A percentile compares a stretch with the other conserved stretches of the same genome.
Evolutionary conservation across 805 yeast species (phyloP).

Genomic region (Saccharomycopsis javanensis): DNA sequence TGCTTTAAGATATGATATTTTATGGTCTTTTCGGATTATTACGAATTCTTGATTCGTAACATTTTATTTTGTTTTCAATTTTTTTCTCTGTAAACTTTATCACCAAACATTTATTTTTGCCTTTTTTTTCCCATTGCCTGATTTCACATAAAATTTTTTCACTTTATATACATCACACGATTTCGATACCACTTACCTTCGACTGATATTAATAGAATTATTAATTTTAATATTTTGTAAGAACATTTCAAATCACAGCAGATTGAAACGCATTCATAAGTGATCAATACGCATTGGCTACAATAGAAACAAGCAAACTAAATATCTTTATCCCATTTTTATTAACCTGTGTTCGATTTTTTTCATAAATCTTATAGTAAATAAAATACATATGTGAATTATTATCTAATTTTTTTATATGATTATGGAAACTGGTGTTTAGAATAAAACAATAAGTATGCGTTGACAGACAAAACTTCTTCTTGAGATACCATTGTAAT

Average conservation of each 20-base stretch:
- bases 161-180: not conserved
- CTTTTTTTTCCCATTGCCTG: not conserved
- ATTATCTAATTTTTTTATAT: not conserved
- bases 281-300: too few relatives aligned
- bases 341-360: too few relatives aligned
- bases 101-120: not conserved
- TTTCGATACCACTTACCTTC: too few relatives aligned
- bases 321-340: too few relatives aligned
- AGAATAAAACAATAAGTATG: conserved; percentile 71
- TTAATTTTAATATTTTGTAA: not conserved
- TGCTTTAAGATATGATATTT: conserved; percentile 2
- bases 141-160: not conserved
- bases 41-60: not conserved
- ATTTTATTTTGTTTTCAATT: not conserved
- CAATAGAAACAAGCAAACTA: too few relatives aligned
- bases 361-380: too few relatives aligned
- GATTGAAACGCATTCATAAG: not conserved
- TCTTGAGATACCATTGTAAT: conserved; percentile 56
- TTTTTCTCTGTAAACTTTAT: not conserved
- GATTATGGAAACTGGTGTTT: conserved; percentile 28
- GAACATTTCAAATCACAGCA: not conserved
- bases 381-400: not conserved
- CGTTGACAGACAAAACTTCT: conserved; percentile 61
- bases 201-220: not conserved
- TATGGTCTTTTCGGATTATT: not conserved